A percentile compares a stretch with the other conserved stretches of the same genome.
Evolutionary conservation across 345 rosid species (phyloP).

Genomic region (Zanthoxylum bungeanum): DNA sequence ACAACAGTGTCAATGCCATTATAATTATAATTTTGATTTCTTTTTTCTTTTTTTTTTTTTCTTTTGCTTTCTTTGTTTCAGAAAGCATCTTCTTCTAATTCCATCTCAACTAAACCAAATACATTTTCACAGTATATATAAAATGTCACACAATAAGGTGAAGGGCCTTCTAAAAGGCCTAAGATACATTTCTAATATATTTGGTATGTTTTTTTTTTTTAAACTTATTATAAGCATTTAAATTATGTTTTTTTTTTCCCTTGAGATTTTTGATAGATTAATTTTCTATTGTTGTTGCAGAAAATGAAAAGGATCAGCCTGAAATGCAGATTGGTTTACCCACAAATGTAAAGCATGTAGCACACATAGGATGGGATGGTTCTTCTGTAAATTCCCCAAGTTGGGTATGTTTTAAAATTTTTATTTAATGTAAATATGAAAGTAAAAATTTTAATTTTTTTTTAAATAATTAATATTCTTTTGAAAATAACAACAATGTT

Average conservation of each 20-base stretch:
- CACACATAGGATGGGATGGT: slow-evolving; percentile 93
- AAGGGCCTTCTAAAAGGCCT: slow-evolving; percentile 78
- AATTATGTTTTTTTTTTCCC: neutral
- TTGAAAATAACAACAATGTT: no score
- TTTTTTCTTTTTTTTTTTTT: no score
- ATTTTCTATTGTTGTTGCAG: slow-evolving; percentile 31
- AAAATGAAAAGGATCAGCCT: slow-evolving; percentile 67
- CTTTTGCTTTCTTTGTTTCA: slow-evolving; percentile 7
- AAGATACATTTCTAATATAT: slow-evolving; percentile 72
- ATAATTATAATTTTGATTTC: neutral
- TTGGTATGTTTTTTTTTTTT: slow-evolving; percentile 37
- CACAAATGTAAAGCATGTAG: slow-evolving; percentile 91
- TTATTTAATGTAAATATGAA: no score
- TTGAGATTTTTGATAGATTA: neutral
- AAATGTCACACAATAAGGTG: slow-evolving; percentile 49
- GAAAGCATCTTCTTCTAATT: neutral
- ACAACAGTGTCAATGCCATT: neutral
- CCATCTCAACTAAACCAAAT: neutral
- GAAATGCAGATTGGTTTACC: slow-evolving; percentile 84
- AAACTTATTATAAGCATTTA: neutral
- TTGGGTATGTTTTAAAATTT: slow-evolving; percentile 42
- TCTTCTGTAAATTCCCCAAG: slow-evolving; percentile 50
- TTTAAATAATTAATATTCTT: no score
- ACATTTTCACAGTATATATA: no score
- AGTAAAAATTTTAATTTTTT: no score